Evolutionary conservation across 805 yeast species (phyloP).

Genomic region (Phaffomyces opuntiae): DNA sequence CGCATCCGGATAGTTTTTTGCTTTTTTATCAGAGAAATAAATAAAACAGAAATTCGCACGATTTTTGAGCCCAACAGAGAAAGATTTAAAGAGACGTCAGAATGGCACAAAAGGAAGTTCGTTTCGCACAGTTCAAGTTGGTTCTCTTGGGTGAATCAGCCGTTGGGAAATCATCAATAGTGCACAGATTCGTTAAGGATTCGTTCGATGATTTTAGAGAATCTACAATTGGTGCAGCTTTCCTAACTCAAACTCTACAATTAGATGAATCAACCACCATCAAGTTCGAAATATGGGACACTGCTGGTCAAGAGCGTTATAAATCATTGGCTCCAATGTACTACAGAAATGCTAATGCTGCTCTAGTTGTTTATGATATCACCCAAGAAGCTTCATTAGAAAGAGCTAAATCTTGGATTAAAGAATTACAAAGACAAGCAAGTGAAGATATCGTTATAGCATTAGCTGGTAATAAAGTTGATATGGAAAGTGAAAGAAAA

Average conservation of each 20-base stretch:
- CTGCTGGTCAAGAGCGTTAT: slow-evolving; percentile 93
- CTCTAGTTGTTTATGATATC: slow-evolving; percentile 71
- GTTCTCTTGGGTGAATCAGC: slow-evolving; percentile 63
- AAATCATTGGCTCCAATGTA: slow-evolving; percentile 80
- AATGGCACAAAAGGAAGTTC: slow-evolving; percentile 13
- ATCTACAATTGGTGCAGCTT: slow-evolving; percentile 98
- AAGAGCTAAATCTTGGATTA: slow-evolving; percentile 72
- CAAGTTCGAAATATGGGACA: slow-evolving; percentile 60
- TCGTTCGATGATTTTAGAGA: slow-evolving; percentile 74
- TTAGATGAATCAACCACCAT: slow-evolving; percentile 36
- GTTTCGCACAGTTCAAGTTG: slow-evolving; percentile 50
- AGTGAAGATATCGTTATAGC: slow-evolving; percentile 56
- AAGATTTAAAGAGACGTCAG: background rate
- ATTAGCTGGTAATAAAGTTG: slow-evolving; percentile 73
- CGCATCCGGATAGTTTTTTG: background rate
- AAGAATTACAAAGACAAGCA: slow-evolving; percentile 65
- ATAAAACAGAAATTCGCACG: background rate
- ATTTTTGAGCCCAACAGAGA: no score
- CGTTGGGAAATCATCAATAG: slow-evolving; percentile 80
- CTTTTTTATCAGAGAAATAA: slow-evolving; percentile 1
- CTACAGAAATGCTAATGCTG: slow-evolving; percentile 75
- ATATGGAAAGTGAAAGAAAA: slow-evolving; percentile 45
- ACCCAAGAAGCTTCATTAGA: slow-evolving; percentile 57
- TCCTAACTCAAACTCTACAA: slow-evolving; percentile 71
- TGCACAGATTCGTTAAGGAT: slow-evolving; percentile 69